Conservation (phyloP, 805 yeast genomes). For the Saturnispora quitensis region DNA sequence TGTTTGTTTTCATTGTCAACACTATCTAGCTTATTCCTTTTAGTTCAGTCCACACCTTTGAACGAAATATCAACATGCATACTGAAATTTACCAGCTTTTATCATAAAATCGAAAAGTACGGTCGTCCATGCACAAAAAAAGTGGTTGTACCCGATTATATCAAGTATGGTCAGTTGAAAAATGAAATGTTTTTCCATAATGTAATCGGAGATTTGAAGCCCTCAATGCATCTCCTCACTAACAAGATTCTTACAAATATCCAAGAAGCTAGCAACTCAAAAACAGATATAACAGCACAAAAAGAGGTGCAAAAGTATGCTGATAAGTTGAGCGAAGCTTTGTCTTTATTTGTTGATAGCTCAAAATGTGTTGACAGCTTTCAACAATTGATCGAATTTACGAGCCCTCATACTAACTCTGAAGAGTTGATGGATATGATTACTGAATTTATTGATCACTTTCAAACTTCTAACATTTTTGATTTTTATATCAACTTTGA, state of each 20-base stretch:
- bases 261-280: not conserved
- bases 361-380: not conserved
- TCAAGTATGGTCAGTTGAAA: slow-evolving; percentile 34
- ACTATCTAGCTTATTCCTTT: slow-evolving; percentile 1
- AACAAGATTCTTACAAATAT: slow-evolving; percentile 18
- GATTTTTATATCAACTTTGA: slow-evolving; percentile 2
- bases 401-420: not conserved
- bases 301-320: slow-evolving; percentile 1
- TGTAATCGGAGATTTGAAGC: not conserved
- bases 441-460: slow-evolving; percentile 5
- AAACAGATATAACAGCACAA: not conserved
- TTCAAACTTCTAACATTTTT: slow-evolving; percentile 2
- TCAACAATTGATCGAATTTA: slow-evolving; percentile 2
- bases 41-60: slow-evolving; percentile 1
- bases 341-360: not conserved
- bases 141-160: slow-evolving; percentile 25
- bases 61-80: slow-evolving; percentile 18
- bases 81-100: slow-evolving; percentile 8
- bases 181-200: slow-evolving; percentile 38
- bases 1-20: slow-evolving; percentile 4
- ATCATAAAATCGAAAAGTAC: not conserved
- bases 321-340: not conserved
- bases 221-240: not conserved
- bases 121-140: not conserved
- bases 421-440: slow-evolving; percentile 6